Evolutionary conservation across 768 basidiomycete species (phyloP).

Genomic region (Tricholoma hemisulphureum): DNA sequence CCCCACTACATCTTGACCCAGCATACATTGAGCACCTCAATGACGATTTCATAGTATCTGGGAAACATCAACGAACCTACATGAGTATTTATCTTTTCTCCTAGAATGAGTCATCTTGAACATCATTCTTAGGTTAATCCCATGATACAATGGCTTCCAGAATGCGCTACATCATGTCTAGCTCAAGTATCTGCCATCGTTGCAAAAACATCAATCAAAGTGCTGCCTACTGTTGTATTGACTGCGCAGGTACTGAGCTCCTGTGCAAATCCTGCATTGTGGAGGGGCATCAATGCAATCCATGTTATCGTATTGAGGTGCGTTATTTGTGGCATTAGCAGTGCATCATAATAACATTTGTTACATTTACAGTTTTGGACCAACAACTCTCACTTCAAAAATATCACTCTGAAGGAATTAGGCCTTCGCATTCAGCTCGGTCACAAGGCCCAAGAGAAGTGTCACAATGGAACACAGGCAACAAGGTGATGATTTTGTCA

Average conservation of each 20-base stretch:
- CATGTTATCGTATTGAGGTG: slow-evolving; percentile 7
- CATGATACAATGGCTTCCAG: background rate
- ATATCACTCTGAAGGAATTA: background rate
- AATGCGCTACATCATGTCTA: background rate
- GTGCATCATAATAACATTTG: background rate
- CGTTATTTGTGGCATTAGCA: background rate
- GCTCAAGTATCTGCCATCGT: background rate
- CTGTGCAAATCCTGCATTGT: slow-evolving; percentile 2
- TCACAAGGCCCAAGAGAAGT: slow-evolving; percentile 12
- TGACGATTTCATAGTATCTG: background rate
- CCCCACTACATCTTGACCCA: background rate
- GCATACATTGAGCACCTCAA: background rate
- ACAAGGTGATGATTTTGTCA: slow-evolving; percentile 22
- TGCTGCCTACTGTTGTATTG: background rate
- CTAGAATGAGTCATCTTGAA: background rate
- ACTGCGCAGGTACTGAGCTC: background rate
- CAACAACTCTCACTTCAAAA: background rate
- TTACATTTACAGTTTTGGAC: background rate
- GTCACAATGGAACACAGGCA: slow-evolving; percentile 11
- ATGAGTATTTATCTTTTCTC: background rate
- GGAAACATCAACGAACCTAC: background rate
- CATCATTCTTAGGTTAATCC: slow-evolving; percentile 3
- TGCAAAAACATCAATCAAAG: background rate
- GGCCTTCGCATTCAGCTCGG: slow-evolving; percentile 15
- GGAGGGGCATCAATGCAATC: background rate